Base-by-base conservation (phyloP, 2,329 filamentous ascomycete genomes). In the Phoma sp. region DNA sequence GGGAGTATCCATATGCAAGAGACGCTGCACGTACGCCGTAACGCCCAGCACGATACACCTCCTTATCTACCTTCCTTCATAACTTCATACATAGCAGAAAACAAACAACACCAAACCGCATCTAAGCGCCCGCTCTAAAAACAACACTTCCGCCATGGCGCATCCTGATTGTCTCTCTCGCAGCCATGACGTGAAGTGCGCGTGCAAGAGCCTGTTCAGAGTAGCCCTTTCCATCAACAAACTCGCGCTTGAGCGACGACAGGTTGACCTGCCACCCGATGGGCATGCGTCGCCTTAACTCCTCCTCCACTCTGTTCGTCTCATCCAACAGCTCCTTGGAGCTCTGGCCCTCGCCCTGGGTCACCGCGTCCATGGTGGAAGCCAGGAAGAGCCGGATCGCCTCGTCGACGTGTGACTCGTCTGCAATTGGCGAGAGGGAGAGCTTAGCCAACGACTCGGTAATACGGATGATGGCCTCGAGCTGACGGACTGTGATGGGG, bases 311-410 rank as follows among this genome's bases (percentile, higher is more conserved):
- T 65, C 91, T 91, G 62, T 83, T 82, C 5, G 91, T 90, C 74
- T 98, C 95, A 45, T 96, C 91, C 76, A 96, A 93, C 51, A 98
- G 80, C 76, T 98, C 93, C 59, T 91, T 89, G 69, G 88, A 92
- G 33, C 90, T 91, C 30, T 76, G 74, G 60, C 88, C 90, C 63
- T 89, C 88, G 56, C 93, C 93, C 68, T 96, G 91, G 55, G 91
- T 93, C 52, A 98, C 92, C 7, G 95, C 95, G 70, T 99, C 93
- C 95, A 99, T 98, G 52, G 95, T 99, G 3, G 89, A 93, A 61
- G 93, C 95, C 27, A 99, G 80, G 87, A 99, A 99, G 13, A 99
- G 84, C 0, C 95, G 89, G 67, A 99, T 99, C 2, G 95, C 95
- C 78, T 99, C 95, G 69, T 99, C 93, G 47, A 99, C 95, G 70